Evolutionary conservation across 495 filamentous ascomycete genomes (phyloP).

Genomic region (Mytilinidion resinicola): DNA sequence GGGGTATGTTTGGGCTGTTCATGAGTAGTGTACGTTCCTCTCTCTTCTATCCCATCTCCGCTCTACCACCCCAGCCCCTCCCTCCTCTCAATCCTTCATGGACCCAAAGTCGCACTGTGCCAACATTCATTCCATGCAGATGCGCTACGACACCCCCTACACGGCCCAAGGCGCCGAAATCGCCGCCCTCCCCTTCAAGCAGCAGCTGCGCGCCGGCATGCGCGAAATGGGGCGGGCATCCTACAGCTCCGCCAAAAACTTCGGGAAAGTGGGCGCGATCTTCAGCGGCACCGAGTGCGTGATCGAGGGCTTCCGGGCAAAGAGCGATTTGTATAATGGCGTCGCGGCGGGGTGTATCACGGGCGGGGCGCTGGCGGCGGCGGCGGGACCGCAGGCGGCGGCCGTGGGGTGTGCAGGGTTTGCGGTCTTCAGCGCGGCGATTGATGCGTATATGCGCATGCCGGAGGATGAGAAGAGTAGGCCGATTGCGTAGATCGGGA

Average conservation of each 20-base stretch:
- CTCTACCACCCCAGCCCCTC: neutral
- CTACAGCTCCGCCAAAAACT: constrained; percentile 86
- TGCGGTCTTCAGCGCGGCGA: constrained; percentile 89
- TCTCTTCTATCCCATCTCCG: constrained; percentile 7
- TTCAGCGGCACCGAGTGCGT: constrained; percentile 93
- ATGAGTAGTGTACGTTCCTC: constrained; percentile 14
- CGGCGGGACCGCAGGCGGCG: constrained; percentile 85
- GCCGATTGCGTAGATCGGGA: neutral
- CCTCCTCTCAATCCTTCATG: neutral
- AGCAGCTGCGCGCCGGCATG: constrained; percentile 64
- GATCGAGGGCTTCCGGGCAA: constrained; percentile 85
- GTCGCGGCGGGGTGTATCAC: constrained; percentile 85
- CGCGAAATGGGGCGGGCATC: constrained; percentile 87
- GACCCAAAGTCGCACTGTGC: too few species aligned
- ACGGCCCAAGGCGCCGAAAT: constrained; percentile 58
- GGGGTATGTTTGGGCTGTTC: constrained; percentile 29
- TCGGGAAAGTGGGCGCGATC: constrained; percentile 82
- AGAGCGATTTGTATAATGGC: constrained; percentile 89
- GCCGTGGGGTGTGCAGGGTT: constrained; percentile 88
- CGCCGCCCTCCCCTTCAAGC: constrained; percentile 56
- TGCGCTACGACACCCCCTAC: constrained; percentile 84
- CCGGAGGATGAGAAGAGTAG: constrained; percentile 28
- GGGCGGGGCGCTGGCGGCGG: constrained; percentile 75
- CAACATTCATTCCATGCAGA: constrained; percentile 42
- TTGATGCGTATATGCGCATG: constrained; percentile 85